Base-by-base conservation (phyloP, 106 monocot genomes). In the Dioscorea alata region DNA sequence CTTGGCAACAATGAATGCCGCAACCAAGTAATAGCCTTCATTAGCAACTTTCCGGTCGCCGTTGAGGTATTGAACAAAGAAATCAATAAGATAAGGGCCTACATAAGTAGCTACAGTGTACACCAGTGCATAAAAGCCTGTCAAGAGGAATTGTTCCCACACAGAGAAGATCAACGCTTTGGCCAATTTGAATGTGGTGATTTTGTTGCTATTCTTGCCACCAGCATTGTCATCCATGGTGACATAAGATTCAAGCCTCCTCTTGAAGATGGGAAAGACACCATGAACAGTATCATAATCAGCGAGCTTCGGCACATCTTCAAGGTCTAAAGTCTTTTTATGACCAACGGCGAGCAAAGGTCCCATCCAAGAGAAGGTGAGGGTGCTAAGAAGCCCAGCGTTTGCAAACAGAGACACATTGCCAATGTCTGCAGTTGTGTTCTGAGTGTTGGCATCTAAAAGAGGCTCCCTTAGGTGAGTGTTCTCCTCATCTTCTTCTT, bases 361-460 rank as follows among this genome's bases (percentile, higher is more conserved):
- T 16, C 71, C 74, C 79, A 91, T 74, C 95, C 95, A 95, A 64
- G 81, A 91, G 88, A 95, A 95, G 24, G 88, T 86, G 33, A 95
- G 83, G 50, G 72, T 22, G 50, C 91, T 86, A 20, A 91, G 63
- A 49, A 88, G 72, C 9, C 77, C 74, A 9, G 88, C 91, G 61
- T 70, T 80, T 14, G 85, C 65, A 66, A 77, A 85, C 4, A 73
- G 49, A n/a, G 91, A 74, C 28, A 56, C 66, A 33, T 34, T 62
- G 21, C 49, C 73, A 6, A 15, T n/a, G 19, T 20, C 57, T 9
- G 19, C 50, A 50, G 4, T 42, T 42, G 28, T 56, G 33, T 50
- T 23, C 33, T 32, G 34, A 59, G 12, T 59, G 3, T 23, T 71
- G 18, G 75, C 81, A 71, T 81, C 79, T 78, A 97, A 69, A 4